Conservation (phyloP, 2,329 filamentous ascomycete genomes). For the Didymella pomorum region DNA sequence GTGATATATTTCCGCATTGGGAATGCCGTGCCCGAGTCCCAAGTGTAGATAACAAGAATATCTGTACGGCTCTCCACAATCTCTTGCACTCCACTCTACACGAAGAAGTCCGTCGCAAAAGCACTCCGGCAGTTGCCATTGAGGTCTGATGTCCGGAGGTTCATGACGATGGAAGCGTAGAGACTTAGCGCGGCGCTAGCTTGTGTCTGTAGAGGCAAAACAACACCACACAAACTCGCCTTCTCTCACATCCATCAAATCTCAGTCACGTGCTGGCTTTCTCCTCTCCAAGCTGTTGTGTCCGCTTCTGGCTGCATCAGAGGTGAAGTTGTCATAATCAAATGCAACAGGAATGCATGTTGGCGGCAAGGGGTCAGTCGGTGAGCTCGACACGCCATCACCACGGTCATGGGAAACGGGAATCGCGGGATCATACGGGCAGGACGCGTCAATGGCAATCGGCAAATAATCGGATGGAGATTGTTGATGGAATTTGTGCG, state of each 20-base stretch:
- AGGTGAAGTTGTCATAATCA: conserved; percentile 4
- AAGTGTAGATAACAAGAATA: conserved; percentile 24
- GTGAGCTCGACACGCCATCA: conserved; percentile 11
- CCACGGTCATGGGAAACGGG: conserved; percentile 34
- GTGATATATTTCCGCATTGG: conserved; percentile 30
- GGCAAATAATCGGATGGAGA: conserved; percentile 30
- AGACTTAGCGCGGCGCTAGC: neutral
- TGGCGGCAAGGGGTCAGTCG: conserved; percentile 14
- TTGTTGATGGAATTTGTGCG: conserved; percentile 32
- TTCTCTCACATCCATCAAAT: neutral
- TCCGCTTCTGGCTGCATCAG: neutral
- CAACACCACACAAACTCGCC: neutral
- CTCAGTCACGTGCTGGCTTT: neutral
- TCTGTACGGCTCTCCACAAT: neutral
- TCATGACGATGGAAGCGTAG: neutral
- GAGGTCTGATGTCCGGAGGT: neutral
- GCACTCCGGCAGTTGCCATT: neutral
- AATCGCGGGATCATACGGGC: conserved; percentile 41
- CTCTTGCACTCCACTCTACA: neutral
- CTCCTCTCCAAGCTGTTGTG: neutral
- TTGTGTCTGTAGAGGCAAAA: neutral
- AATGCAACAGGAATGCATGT: conserved; percentile 11
- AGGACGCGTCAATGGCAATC: conserved; percentile 35
- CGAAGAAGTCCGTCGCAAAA: neutral
- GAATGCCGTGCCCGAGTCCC: conserved; percentile 29